Conservation (phyloP, 106 monocot genomes). For the Triglochin maritima region DNA sequence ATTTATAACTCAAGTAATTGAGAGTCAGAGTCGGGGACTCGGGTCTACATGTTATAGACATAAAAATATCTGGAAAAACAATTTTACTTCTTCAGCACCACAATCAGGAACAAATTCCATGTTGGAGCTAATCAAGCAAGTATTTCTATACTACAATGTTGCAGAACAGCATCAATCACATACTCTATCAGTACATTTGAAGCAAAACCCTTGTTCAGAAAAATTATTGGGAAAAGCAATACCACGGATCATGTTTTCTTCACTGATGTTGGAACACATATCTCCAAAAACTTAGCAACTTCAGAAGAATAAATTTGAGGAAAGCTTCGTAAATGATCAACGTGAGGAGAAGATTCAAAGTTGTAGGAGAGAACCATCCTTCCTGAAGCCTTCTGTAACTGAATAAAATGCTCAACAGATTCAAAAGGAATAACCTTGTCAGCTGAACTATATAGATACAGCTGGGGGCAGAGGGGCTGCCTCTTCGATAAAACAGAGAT, state of each 20-base stretch:
- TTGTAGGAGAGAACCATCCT: constrained; percentile 45
- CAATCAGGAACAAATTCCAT: no score
- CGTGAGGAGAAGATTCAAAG: constrained; percentile 79
- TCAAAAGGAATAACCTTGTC: constrained; percentile 68
- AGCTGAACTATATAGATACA: constrained; percentile 82
- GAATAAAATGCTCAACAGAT: constrained; percentile 56
- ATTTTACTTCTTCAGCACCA: no score
- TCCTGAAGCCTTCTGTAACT: constrained; percentile 43
- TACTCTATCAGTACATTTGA: no score
- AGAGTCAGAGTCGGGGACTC: no score
- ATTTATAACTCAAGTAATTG: no score
- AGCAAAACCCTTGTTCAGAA: no score
- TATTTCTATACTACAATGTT: no score
- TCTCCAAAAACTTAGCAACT: constrained; percentile 52
- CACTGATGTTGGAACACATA: constrained; percentile 10
- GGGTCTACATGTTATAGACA: no score
- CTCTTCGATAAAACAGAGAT: constrained; percentile 43
- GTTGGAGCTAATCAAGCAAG: no score
- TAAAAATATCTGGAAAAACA: no score
- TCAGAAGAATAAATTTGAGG: constrained; percentile 55
- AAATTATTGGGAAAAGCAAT: no score
- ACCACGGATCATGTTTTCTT: background rate
- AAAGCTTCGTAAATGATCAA: constrained; percentile 85
- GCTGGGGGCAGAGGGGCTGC: constrained; percentile 77
- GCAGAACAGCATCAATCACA: no score